Percentiles rank a stretch among this genome's conserved stretches.
phyloP scores from a whole-genome alignment of 2,329 filamentous ascomycete species.

The Aspergillus viridinutans region DNA sequence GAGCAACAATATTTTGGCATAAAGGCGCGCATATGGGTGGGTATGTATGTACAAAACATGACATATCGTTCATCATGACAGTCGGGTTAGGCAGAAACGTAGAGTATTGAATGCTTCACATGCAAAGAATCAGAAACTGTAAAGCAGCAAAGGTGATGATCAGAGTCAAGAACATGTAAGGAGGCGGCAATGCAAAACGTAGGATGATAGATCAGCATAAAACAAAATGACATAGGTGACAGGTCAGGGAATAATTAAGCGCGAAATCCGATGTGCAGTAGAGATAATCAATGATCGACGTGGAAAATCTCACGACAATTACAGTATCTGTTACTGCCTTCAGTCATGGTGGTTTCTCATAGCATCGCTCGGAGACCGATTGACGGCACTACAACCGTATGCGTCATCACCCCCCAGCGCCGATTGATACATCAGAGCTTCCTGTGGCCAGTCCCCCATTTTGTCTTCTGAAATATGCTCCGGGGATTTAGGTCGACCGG shows the following conservation, averaged over 20 bases:
- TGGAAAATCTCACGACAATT: background rate
- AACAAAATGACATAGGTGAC: background rate
- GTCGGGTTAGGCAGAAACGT: background rate
- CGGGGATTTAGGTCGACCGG: conserved; percentile 10
- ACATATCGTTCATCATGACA: background rate
- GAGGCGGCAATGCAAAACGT: background rate
- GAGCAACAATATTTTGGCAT: background rate
- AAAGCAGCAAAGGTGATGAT: background rate
- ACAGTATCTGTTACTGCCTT: conserved; percentile 18
- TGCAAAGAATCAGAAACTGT: background rate
- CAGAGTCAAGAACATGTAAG: background rate
- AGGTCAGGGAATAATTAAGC: background rate
- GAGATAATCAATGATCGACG: background rate
- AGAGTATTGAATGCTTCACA: background rate
- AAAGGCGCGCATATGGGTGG: background rate
- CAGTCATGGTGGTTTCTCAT: conserved; percentile 26
- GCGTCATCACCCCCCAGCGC: conserved; percentile 18
- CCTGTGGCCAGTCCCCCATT: conserved; percentile 38
- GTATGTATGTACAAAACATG: conserved; percentile 13
- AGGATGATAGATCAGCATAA: background rate
- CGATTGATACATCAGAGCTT: conserved; percentile 39
- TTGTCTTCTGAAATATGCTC: conserved; percentile 21
- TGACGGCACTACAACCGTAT: conserved; percentile 13
- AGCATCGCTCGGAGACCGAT: conserved; percentile 16
- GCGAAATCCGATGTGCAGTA: background rate